Evolutionary conservation across 2,329 filamentous ascomycete species (phyloP).

Genomic region (Aspergillus tanneri): DNA sequence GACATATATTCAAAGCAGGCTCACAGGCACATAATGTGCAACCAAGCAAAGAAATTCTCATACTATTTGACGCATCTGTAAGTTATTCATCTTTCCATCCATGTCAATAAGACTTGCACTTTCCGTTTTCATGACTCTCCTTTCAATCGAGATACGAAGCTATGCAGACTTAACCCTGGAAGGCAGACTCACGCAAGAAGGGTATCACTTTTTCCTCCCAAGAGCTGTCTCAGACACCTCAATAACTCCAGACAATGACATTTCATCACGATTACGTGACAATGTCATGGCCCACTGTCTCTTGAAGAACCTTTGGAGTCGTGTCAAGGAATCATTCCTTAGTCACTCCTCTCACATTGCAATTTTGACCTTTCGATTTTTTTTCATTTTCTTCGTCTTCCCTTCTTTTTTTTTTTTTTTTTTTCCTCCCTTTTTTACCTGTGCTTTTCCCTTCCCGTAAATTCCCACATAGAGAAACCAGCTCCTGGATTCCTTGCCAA

Average conservation of each 20-base stretch:
- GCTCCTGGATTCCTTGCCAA: slow-evolving; percentile 26
- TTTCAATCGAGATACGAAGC: slow-evolving; percentile 35
- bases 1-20: slow-evolving; percentile 30
- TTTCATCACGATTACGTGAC: slow-evolving; percentile 30
- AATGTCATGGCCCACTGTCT: slow-evolving; percentile 31
- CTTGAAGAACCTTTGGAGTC: slow-evolving; percentile 27
- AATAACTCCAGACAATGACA: slow-evolving; percentile 39
- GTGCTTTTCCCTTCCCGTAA: too few relatives aligned
- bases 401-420: slow-evolving; percentile 16
- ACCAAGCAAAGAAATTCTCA: slow-evolving; percentile 31
- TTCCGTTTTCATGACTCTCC: slow-evolving; percentile 27
- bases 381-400: slow-evolving; percentile 10
- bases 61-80: slow-evolving; percentile 31
- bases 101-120: slow-evolving; percentile 26
- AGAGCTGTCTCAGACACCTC: slow-evolving; percentile 42
- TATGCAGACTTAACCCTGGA: slow-evolving; percentile 38
- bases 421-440: slow-evolving; percentile 11
- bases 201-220: slow-evolving; percentile 46
- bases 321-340: slow-evolving; percentile 23
- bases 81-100: slow-evolving; percentile 26
- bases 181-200: slow-evolving; percentile 43
- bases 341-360: slow-evolving; percentile 10
- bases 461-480: slow-evolving; percentile 23
- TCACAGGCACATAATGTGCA: too few relatives aligned
- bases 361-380: slow-evolving; percentile 8